These are phyloP conservation scores for Zymoseptoria passerinii DNA, from an alignment of 2,329 filamentous ascomycete species.

Conservation along the genomic window DNA sequence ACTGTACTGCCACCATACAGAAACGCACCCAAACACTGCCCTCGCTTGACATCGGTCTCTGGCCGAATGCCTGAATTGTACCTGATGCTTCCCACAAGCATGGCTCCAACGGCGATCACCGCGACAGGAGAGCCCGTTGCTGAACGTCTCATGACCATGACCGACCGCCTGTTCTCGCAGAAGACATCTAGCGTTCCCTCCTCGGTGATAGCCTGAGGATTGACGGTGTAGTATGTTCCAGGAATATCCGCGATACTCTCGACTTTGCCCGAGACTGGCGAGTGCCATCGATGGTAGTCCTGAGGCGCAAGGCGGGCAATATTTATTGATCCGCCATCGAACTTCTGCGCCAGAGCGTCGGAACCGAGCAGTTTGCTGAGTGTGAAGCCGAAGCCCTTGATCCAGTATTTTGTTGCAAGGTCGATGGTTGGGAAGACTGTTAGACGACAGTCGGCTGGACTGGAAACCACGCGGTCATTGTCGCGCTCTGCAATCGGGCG, in stretches of 20 bases:
- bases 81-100: constrained; percentile 38
- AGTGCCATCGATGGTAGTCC: constrained; percentile 37
- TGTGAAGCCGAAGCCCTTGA: constrained; percentile 37
- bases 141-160: constrained; percentile 32
- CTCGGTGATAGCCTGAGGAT: constrained; percentile 37
- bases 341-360: constrained; percentile 24
- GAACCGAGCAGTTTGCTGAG: constrained; percentile 26
- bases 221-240: constrained; percentile 36
- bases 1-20: constrained; percentile 38
- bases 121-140: constrained; percentile 27
- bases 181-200: constrained; percentile 34
- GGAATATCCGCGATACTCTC: constrained; percentile 31
- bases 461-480: constrained; percentile 26
- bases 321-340: constrained; percentile 31
- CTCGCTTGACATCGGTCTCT: constrained; percentile 29
- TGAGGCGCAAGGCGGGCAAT: constrained; percentile 37
- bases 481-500: constrained; percentile 32
- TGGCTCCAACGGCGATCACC: constrained; percentile 37
- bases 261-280: constrained; percentile 30
- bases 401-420: constrained; percentile 36
- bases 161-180: constrained; percentile 35
- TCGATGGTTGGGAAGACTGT: constrained; percentile 33
- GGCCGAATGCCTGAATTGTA: constrained; percentile 31
- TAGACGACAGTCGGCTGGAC: constrained; percentile 34
- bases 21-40: constrained; percentile 36